These are phyloP conservation scores for Neurospora sp. DNA, from an alignment of 495 filamentous ascomycete species.

Conservation along the genomic window DNA sequence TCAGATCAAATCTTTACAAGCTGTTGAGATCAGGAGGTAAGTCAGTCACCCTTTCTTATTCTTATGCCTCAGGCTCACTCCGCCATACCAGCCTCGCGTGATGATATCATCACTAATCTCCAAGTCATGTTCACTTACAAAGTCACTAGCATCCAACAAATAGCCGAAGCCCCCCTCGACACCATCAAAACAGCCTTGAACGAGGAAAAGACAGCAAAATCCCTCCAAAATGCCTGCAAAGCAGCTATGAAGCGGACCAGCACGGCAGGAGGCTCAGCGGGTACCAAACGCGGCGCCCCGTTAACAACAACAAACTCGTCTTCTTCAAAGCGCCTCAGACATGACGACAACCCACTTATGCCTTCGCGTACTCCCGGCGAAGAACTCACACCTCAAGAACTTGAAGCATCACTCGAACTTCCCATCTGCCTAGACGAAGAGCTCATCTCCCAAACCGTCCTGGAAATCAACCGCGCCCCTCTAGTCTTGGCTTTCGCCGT, in stretches of 20 bases:
- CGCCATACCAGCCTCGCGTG: background rate
- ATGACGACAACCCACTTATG: constrained; percentile 21
- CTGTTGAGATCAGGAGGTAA: constrained; percentile 52
- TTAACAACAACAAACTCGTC: constrained; percentile 1
- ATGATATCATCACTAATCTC: background rate
- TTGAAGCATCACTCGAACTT: constrained; percentile 56
- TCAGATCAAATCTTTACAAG: constrained; percentile 57
- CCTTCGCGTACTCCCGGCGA: constrained; percentile 8
- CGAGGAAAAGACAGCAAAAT: constrained; percentile 63
- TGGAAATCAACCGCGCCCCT: constrained; percentile 71
- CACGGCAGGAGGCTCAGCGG: constrained; percentile 4
- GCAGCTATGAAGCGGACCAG: constrained; percentile 40
- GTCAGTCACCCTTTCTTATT: background rate
- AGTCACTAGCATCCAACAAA: constrained; percentile 41
- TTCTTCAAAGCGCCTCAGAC: constrained; percentile 36
- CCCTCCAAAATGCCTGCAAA: constrained; percentile 57
- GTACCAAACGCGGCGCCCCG: constrained; percentile 27
- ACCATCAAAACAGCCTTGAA: constrained; percentile 49
- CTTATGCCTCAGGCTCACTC: background rate
- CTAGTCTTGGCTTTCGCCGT: constrained; percentile 74
- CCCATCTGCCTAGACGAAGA: constrained; percentile 49
- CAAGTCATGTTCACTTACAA: background rate
- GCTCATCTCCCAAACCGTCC: constrained; percentile 41
- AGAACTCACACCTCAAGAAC: constrained; percentile 45
- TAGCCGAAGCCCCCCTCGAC: constrained; percentile 48